A percentile compares a stretch with the other conserved stretches of the same genome.
Evolutionary conservation across 208 protist species (phyloP).

Genomic region (Leishmania mexicana): DNA sequence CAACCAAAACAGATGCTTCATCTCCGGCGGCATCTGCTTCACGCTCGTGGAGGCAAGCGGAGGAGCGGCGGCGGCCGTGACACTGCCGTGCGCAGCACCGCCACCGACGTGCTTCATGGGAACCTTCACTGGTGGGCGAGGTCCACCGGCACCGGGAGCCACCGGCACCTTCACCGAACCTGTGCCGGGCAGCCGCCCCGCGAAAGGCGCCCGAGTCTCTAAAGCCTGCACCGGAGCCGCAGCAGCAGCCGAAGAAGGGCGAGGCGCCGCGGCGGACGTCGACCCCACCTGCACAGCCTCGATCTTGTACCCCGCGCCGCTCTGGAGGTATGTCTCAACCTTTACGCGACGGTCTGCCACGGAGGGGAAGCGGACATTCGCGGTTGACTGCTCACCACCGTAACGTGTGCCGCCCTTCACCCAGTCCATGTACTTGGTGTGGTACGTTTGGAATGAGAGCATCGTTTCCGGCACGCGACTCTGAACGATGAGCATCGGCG

Average conservation of each 20-base stretch:
- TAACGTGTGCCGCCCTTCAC: constrained; percentile 89
- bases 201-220: constrained; percentile 21
- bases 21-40: constrained; percentile 69
- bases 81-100: constrained; percentile 10
- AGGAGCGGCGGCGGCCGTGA: constrained; percentile 12
- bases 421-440: constrained; percentile 89
- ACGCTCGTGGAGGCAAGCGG: constrained; percentile 30
- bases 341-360: constrained; percentile 72
- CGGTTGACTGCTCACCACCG: constrained; percentile 50
- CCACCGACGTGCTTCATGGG: constrained; percentile 30
- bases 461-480: constrained; percentile 59
- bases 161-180: constrained; percentile 22
- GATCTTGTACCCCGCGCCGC: constrained; percentile 55
- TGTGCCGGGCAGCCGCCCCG: constrained; percentile 23
- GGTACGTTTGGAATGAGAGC: constrained; percentile 68
- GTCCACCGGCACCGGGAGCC: constrained; percentile 13
- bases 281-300: constrained; percentile 53
- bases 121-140: constrained; percentile 31
- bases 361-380: constrained; percentile 86
- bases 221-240: constrained; percentile 13
- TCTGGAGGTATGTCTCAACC: constrained; percentile 74
- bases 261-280: constrained; percentile 18
- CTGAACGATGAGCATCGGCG: constrained; percentile 62
- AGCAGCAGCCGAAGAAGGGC: neutral
- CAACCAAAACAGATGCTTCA: constrained; percentile 74